Conservation (phyloP, 2,329 filamentous ascomycete genomes). For the Talaromyces amestolkiae region DNA sequence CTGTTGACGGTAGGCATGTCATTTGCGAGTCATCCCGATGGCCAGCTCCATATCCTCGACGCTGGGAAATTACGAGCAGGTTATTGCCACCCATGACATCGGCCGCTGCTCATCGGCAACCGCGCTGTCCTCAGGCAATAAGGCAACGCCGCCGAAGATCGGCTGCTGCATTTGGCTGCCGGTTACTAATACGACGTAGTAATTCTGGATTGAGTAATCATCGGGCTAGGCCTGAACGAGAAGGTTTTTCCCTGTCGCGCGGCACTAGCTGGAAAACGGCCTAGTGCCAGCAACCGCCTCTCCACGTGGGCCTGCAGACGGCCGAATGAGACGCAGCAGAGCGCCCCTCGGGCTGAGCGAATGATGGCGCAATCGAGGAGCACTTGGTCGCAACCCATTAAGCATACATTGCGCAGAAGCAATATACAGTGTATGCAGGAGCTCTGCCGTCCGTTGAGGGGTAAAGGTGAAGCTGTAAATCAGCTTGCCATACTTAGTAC, state of each 20-base stretch:
- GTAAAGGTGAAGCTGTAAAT: not conserved
- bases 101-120: not conserved
- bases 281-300: not conserved
- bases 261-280: not conserved
- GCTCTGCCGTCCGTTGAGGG: not conserved
- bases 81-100: slow-evolving; percentile 4
- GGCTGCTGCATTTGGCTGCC: not conserved
- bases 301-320: not conserved
- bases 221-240: not conserved
- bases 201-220: not conserved
- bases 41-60: not conserved
- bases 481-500: no score
- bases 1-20: not conserved
- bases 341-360: not conserved
- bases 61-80: not conserved
- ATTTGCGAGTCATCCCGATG: not conserved
- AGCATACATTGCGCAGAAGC: no score
- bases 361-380: slow-evolving; percentile 4
- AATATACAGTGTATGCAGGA: no score
- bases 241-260: not conserved
- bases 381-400: not conserved
- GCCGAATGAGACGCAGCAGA: not conserved
- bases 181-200: no score
- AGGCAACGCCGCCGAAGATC: not conserved
- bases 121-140: not conserved